Evolutionary conservation across 495 filamentous ascomycete species (phyloP).

Genomic region (Penicillium crystallinum): DNA sequence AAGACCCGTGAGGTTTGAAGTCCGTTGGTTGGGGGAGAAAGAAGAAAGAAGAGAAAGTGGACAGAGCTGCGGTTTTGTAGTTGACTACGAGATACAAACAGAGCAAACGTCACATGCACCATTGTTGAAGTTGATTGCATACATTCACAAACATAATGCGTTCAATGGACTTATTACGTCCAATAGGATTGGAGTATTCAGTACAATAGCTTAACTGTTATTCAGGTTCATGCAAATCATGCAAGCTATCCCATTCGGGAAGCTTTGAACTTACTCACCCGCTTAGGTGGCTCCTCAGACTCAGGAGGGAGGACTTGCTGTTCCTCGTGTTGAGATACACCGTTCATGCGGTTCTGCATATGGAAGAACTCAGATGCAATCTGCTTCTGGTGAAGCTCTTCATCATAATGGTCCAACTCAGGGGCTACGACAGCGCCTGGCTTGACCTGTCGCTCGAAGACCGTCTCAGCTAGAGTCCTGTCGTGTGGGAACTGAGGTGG

Average conservation of each 20-base stretch:
- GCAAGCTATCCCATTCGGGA: slow-evolving; percentile 56
- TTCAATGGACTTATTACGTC: too few relatives aligned
- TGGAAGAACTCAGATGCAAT: slow-evolving; percentile 76
- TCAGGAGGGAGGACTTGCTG: slow-evolving; percentile 54
- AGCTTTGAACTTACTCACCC: slow-evolving; percentile 85
- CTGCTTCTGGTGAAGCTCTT: slow-evolving; percentile 64
- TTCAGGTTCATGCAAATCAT: too few relatives aligned
- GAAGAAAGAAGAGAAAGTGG: background rate
- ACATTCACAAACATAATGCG: too few relatives aligned
- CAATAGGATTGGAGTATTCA: too few relatives aligned
- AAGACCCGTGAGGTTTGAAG: slow-evolving; percentile 7
- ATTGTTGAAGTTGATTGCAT: too few relatives aligned
- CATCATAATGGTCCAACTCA: slow-evolving; percentile 70
- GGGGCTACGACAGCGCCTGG: slow-evolving; percentile 28
- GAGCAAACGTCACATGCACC: background rate
- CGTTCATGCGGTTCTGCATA: slow-evolving; percentile 72
- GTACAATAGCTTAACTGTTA: too few relatives aligned
- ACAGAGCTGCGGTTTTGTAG: background rate
- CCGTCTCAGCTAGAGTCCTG: slow-evolving; percentile 48
- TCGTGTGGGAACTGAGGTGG: slow-evolving; percentile 48
- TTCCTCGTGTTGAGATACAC: slow-evolving; percentile 59
- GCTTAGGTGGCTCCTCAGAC: slow-evolving; percentile 58
- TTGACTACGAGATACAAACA: background rate
- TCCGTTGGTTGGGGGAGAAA: background rate
- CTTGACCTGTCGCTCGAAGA: slow-evolving; percentile 56